Conservation (phyloP, 371 early-diverging fungal species). For the Actinomucor elegans region DNA sequence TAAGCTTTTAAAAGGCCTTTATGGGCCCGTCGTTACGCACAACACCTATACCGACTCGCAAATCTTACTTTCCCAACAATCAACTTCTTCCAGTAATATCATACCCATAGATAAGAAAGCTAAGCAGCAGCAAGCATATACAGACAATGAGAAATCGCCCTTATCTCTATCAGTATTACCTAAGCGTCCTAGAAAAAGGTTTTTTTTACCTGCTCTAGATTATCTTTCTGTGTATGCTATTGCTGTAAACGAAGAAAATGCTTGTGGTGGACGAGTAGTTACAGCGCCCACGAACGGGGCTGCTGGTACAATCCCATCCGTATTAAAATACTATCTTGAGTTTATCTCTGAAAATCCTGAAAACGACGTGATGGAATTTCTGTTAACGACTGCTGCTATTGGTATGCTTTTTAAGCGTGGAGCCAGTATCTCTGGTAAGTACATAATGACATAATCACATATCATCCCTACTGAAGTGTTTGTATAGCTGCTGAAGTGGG, state of each 20-base stretch:
- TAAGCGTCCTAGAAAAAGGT: conserved; percentile 38
- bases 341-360: conserved; percentile 87
- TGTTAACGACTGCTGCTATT: conserved; percentile 89
- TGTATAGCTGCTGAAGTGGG: conserved; percentile 90
- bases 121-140: background rate
- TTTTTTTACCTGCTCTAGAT: conserved; percentile 72
- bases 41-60: conserved; percentile 19
- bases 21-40: conserved; percentile 36
- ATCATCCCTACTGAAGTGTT: background rate
- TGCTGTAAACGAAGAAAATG: conserved; percentile 97
- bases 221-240: conserved; percentile 93
- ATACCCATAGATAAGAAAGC: background rate
- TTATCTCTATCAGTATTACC: conserved; percentile 33
- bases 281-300: conserved; percentile 95
- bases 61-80: conserved; percentile 3
- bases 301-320: conserved; percentile 89
- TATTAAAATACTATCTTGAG: conserved; percentile 92
- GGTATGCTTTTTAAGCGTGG: conserved; percentile 96
- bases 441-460: background rate
- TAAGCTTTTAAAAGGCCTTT: conserved; percentile 79
- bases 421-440: conserved; percentile 72
- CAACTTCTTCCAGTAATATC: conserved; percentile 2
- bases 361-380: conserved; percentile 86
- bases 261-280: conserved; percentile 91
- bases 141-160: conserved; percentile 11